phyloP scores from a whole-genome alignment of 805 yeast genomes.

The Myxozyma nipponensis region DNA sequence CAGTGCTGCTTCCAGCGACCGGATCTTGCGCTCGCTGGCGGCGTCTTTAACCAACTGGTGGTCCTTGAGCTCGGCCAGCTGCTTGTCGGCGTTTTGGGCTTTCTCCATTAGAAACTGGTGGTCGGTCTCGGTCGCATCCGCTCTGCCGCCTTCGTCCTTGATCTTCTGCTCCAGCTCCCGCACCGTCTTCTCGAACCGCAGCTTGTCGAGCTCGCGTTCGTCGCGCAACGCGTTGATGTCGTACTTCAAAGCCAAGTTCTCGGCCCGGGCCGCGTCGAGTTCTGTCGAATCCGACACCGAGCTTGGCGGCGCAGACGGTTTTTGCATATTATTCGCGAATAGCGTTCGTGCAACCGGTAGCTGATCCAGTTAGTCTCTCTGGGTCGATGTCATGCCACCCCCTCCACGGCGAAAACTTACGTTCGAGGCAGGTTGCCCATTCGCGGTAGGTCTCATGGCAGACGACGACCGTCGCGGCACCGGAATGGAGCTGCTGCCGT shows the following conservation, averaged over 20 bases:
- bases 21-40: slow-evolving; percentile 34
- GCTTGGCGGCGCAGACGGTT: background rate
- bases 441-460: slow-evolving; percentile 6
- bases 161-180: slow-evolving; percentile 35
- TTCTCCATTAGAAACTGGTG: slow-evolving; percentile 41
- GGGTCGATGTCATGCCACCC: background rate
- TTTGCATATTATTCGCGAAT: slow-evolving; percentile 1
- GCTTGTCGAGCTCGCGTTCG: slow-evolving; percentile 40
- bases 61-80: slow-evolving; percentile 33
- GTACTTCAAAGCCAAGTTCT: slow-evolving; percentile 35
- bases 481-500: slow-evolving; percentile 19
- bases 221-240: slow-evolving; percentile 40
- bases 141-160: slow-evolving; percentile 35
- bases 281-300: background rate
- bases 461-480: slow-evolving; percentile 21
- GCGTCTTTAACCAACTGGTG: slow-evolving; percentile 25
- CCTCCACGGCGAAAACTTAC: too few species aligned
- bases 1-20: slow-evolving; percentile 40
- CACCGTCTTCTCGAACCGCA: slow-evolving; percentile 36
- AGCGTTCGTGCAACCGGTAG: slow-evolving; percentile 12
- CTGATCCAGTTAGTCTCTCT: too few species aligned
- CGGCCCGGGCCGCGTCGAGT: slow-evolving; percentile 22
- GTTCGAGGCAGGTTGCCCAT: too few species aligned
- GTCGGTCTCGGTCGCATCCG: slow-evolving; percentile 39
- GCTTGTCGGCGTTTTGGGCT: slow-evolving; percentile 34